Conservation (phyloP, 352 stramenopile genomes). For the Discostella stelligera region DNA sequence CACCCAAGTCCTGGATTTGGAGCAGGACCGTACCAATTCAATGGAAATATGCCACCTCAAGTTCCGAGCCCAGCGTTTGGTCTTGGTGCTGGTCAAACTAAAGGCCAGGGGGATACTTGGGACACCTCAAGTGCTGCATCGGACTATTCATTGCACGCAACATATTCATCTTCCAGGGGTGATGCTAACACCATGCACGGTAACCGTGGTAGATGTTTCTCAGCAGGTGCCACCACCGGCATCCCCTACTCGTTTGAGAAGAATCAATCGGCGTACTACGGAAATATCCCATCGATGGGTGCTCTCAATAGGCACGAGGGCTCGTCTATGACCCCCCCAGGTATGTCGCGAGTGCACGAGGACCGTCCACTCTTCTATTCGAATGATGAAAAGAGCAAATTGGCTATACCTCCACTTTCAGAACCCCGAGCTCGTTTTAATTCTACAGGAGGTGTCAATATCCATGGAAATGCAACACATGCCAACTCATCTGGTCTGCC, state of each 20-base stretch:
- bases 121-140: constrained; percentile 60
- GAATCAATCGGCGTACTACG: constrained; percentile 15
- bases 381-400: constrained; percentile 24
- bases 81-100: constrained; percentile 9
- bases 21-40: constrained; percentile 28
- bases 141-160: constrained; percentile 53
- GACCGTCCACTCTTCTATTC: constrained; percentile 49
- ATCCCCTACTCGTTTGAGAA: constrained; percentile 17
- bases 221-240: constrained; percentile 29
- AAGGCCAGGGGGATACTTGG: constrained; percentile 28
- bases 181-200: constrained; percentile 38
- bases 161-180: constrained; percentile 11
- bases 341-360: constrained; percentile 60
- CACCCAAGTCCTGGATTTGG: constrained; percentile 30
- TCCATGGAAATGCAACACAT: neutral
- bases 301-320: constrained; percentile 56
- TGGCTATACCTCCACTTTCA: constrained; percentile 44
- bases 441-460: constrained; percentile 22
- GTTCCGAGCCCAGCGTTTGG: constrained; percentile 17
- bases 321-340: constrained; percentile 61
- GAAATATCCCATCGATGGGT: constrained; percentile 9
- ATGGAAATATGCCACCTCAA: constrained; percentile 11
- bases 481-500: neutral
- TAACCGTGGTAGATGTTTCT: constrained; percentile 46
- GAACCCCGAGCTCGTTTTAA: constrained; percentile 22